Base-by-base conservation (phyloP, 2,329 filamentous ascomycete genomes). In the Parafenestella ontariensis region DNA sequence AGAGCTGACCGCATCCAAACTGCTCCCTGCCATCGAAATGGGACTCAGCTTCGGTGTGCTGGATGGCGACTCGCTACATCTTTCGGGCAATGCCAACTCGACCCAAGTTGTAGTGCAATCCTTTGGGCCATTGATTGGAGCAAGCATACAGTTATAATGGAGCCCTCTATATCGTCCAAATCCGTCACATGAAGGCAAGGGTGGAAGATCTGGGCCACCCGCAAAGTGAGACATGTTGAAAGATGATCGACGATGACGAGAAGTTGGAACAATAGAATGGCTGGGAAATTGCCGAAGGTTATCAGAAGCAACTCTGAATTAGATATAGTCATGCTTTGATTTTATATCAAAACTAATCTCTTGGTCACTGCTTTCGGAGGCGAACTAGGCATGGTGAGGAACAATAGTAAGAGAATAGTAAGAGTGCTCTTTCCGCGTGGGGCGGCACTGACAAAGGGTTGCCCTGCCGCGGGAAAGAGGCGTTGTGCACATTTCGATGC, bases 341-440 rank as follows among this genome's bases (percentile, higher is more conserved):
- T 23, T 40, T 40, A 39, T 40, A 24, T 24, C 9, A 11, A 24
- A 11, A 23, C 2, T 11, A 5, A 8, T 23, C 3, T 4, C 13
- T n/a, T 5, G 26, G 13, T 15, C 11, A 6, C 6, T 15, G 8
- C 11, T n/a, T 23, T 23, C 7, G 5, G 9, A 7, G 17, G 18
- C 20, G 10, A 40, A 24, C 9, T 10, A 24, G 21, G 34, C 20
- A 21, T 4, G 5, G 21, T 9, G 9, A 24, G 7, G 37, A 40
- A 40, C 37, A 40, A 40, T 40, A 40, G 37, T 40, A 40, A 40
- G 37, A 26, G n/a, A n/a, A n/a, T n/a, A n/a, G n/a, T n/a, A n/a
- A n/a, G n/a, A 40, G 37, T 5, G 4, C 3, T 40, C 2, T n/a
- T 40, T 21, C 5, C 6, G 18, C 9, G 36, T 10, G 11, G 7